A percentile compares a stretch with the other conserved stretches of the same genome.
Evolutionary conservation across 2,329 filamentous ascomycete genomes (phyloP).

Genomic region (Fusarium sp.): DNA sequence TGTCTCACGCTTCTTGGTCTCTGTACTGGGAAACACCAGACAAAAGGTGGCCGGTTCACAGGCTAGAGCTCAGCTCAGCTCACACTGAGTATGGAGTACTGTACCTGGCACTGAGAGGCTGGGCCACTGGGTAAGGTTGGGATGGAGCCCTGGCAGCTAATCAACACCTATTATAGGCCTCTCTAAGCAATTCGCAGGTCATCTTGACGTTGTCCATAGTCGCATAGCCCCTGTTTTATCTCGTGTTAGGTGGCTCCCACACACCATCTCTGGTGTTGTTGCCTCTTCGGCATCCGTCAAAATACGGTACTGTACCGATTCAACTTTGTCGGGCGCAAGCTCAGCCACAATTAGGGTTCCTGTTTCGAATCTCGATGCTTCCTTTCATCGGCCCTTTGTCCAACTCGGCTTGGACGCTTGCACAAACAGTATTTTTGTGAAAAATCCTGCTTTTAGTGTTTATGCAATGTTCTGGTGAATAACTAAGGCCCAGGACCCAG

Average conservation of each 20-base stretch:
- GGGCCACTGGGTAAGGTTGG: conserved; percentile 9
- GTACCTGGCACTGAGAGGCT: neutral
- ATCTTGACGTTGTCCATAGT: conserved; percentile 30
- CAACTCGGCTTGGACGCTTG: neutral
- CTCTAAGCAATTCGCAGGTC: conserved; percentile 18
- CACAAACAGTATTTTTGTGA: conserved; percentile 19
- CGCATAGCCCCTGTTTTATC: conserved; percentile 37
- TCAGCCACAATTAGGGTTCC: conserved; percentile 31
- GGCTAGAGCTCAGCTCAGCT: too few species aligned
- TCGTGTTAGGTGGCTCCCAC: conserved; percentile 49
- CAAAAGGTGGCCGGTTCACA: conserved; percentile 8
- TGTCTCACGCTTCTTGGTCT: conserved; percentile 4
- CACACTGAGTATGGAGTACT: too few species aligned
- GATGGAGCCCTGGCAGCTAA: conserved; percentile 9
- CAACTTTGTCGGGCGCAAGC: conserved; percentile 10
- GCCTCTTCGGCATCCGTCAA: conserved; percentile 1
- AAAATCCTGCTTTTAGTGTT: conserved; percentile 16
- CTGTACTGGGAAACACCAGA: too few species aligned
- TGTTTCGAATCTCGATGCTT: conserved; percentile 33
- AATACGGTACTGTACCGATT: neutral
- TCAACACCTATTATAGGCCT: neutral
- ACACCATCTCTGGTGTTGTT: conserved; percentile 42
- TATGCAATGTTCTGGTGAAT: conserved; percentile 7
- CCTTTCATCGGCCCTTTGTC: conserved; percentile 28
- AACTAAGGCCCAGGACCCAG: conserved; percentile 1